Evolutionary conservation across 305 asterid genomes (phyloP).

Genomic region (Fraxinus xanthoxyloides): DNA sequence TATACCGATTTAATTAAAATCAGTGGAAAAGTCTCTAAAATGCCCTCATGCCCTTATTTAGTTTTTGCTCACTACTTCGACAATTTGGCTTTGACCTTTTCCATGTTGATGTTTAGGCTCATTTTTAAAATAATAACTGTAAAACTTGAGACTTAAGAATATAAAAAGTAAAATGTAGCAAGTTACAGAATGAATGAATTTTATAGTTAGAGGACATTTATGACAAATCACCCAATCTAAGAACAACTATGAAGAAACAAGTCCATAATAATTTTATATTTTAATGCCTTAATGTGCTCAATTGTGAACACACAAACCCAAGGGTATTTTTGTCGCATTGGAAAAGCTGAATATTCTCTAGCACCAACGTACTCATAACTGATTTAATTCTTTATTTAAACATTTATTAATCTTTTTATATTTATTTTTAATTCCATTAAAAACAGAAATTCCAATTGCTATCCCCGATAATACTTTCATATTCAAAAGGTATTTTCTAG

Average conservation of each 20-base stretch:
- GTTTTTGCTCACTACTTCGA: neutral
- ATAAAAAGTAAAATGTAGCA: neutral
- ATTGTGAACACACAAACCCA: slow-evolving; percentile 46
- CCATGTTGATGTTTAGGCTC: neutral
- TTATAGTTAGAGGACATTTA: neutral
- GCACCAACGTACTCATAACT: slow-evolving; percentile 44
- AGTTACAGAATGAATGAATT: neutral
- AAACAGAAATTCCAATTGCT: slow-evolving; percentile 38
- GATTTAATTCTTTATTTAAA: slow-evolving; percentile 19
- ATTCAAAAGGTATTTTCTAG: slow-evolving; percentile 18
- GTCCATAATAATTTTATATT: neutral
- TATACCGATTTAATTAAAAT: too few relatives aligned
- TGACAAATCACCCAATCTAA: neutral
- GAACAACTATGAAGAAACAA: neutral
- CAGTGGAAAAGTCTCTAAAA: too few relatives aligned
- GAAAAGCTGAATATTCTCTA: slow-evolving; percentile 82
- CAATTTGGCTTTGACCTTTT: neutral
- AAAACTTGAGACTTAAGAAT: neutral
- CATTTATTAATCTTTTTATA: neutral
- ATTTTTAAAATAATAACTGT: too few relatives aligned
- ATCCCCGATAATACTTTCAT: slow-evolving; percentile 23
- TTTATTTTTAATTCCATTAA: slow-evolving; percentile 10
- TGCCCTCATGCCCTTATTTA: too few relatives aligned
- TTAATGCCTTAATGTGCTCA: slow-evolving; percentile 50
- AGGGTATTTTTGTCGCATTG: slow-evolving; percentile 92